These are phyloP conservation scores for Kuraishia molischiana DNA, from an alignment of 805 yeast species.

Conservation along the genomic window DNA sequence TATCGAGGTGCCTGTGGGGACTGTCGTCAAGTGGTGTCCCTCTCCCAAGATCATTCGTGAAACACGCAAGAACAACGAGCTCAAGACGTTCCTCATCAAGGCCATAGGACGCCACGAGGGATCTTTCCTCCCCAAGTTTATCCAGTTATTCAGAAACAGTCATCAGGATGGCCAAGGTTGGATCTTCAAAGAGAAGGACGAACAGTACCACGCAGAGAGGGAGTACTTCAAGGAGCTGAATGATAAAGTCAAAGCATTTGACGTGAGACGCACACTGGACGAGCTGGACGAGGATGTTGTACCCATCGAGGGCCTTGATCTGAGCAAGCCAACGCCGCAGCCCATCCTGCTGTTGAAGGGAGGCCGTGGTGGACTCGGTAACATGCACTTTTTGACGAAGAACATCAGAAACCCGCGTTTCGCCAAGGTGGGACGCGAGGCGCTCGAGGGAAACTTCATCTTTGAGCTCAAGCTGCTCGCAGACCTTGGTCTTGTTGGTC, in stretches of 20 bases:
- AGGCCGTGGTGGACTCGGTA: slow-evolving; percentile 93
- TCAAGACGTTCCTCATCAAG: slow-evolving; percentile 16
- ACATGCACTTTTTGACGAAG: slow-evolving; percentile 85
- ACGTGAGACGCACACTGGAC: slow-evolving; percentile 40
- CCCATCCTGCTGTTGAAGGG: slow-evolving; percentile 73
- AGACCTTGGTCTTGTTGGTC: slow-evolving; percentile 87
- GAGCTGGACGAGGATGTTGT: slow-evolving; percentile 61
- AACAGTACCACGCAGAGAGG: slow-evolving; percentile 54
- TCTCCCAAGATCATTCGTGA: slow-evolving; percentile 44
- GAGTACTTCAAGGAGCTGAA: slow-evolving; percentile 61
- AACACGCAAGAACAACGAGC: slow-evolving; percentile 12
- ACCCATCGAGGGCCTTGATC: slow-evolving; percentile 77
- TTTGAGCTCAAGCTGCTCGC: slow-evolving; percentile 86
- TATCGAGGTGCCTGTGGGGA: slow-evolving; percentile 87
- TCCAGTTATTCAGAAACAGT: slow-evolving; percentile 58
- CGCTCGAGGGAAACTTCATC: slow-evolving; percentile 55
- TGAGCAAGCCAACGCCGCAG: slow-evolving; percentile 44
- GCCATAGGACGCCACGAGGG: slow-evolving; percentile 12
- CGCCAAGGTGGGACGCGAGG: slow-evolving; percentile 69
- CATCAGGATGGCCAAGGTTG: slow-evolving; percentile 75
- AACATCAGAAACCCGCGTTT: slow-evolving; percentile 85
- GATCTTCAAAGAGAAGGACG: slow-evolving; percentile 74
- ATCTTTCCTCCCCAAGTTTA: slow-evolving; percentile 22
- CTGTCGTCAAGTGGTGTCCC: slow-evolving; percentile 78
- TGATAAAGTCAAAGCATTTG: slow-evolving; percentile 55